Base-by-base conservation (phyloP, 192 early-diverging fungal genomes). In the Linnemannia hyalina region DNA sequence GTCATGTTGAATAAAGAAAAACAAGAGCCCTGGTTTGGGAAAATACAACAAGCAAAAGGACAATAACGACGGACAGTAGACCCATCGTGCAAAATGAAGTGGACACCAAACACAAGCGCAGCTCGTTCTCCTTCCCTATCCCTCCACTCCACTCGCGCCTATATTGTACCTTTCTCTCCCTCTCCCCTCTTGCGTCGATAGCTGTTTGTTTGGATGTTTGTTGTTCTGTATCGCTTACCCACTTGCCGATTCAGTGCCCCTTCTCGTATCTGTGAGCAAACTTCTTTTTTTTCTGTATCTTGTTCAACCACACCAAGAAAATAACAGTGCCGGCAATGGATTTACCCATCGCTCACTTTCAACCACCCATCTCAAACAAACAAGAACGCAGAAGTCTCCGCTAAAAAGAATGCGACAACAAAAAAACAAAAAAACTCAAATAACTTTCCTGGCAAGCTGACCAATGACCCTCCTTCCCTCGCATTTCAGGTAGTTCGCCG, bases 251-350 rank as follows among this genome's bases (percentile, higher is more conserved):
- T 65, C 60, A 32, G 26, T 65, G 60, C 15, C 60, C 29, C 2
- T 5, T 22, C 22, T 60, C 57, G 35, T n/a, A 3, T 32, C 29
- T 65, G 60, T 65, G 60, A 65, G 60, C 60, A 65, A 65, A 65
- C 29, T 13, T 63, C 29, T 63, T n/a, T 63, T 10, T 22, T 22
- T 57, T 57, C 8, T 4, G n/a, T 32, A 11, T 15, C 13, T 32
- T 29, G 26, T 57, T 57, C 13, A 23, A 65, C 6, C 55, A 26
- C 23, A 60, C 6, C 4, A 57, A 52, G 15, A 38, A 63, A 38
- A 40, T 49, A 54, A 42, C 49, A 20, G 74, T 54, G 20, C 72
- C 79, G 79, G 79, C 72, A 80, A 40, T 74, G 79, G 79, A 80
- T 80, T 80, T 80, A 80, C 57, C 79, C 79, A 80, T 65, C 26